Percentiles rank a stretch among this genome's conserved stretches.
Conservation (phyloP, 495 filamentous ascomycete species). For the Penicillium subrubescens region DNA sequence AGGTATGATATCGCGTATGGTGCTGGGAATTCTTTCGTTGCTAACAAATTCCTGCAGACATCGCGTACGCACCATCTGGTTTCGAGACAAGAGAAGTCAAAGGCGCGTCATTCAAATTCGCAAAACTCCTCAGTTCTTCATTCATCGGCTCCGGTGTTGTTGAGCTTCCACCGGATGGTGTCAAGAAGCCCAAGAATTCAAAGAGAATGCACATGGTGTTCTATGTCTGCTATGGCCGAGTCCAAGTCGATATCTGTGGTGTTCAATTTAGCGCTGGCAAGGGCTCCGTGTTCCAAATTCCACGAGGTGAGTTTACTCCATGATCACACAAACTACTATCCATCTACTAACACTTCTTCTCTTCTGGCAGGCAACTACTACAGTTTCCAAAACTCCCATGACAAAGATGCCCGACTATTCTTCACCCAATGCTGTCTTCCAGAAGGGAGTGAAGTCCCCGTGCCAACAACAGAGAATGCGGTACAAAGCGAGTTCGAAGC, state of each 20-base stretch:
- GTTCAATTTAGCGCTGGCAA: slow-evolving; percentile 80
- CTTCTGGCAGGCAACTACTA: slow-evolving; percentile 73
- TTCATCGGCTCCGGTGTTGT: slow-evolving; percentile 90
- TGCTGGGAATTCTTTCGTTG: background rate
- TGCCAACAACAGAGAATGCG: slow-evolving; percentile 30
- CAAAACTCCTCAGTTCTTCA: slow-evolving; percentile 78
- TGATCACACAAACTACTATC: no score
- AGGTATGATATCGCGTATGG: slow-evolving; percentile 38
- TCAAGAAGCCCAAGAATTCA: slow-evolving; percentile 86
- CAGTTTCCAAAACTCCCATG: slow-evolving; percentile 73
- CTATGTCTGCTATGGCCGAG: slow-evolving; percentile 78
- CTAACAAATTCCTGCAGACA: slow-evolving; percentile 40
- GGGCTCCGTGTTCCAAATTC: slow-evolving; percentile 90
- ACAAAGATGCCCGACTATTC: slow-evolving; percentile 71
- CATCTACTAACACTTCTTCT: slow-evolving; percentile 12
- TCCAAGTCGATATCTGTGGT: slow-evolving; percentile 71
- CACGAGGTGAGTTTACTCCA: slow-evolving; percentile 70
- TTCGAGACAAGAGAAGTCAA: slow-evolving; percentile 77
- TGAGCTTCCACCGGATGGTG: slow-evolving; percentile 76
- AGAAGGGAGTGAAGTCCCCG: slow-evolving; percentile 27
- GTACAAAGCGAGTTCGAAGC: slow-evolving; percentile 31
- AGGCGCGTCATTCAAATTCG: slow-evolving; percentile 76
- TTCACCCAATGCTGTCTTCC: slow-evolving; percentile 78
- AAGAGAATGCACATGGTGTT: slow-evolving; percentile 95
- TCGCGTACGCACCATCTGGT: slow-evolving; percentile 75